Base-by-base conservation (phyloP, 2,329 filamentous ascomycete species). In the Arthrobotrys sphaeroides region DNA sequence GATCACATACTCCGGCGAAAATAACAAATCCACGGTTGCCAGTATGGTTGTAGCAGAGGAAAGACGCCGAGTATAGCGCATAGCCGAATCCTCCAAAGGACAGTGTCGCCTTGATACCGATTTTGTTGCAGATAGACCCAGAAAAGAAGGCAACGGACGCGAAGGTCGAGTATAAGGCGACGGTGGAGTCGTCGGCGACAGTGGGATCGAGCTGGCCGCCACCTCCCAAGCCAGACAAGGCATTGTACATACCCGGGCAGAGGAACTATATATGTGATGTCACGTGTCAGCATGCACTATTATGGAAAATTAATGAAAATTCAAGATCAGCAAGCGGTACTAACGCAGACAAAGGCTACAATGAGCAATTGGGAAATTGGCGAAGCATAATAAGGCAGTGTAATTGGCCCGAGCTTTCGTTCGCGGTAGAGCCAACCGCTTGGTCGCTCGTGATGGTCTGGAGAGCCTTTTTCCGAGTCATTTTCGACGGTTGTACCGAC, bases 31-130 rank as follows among this genome's bases (percentile, higher is more conserved):
- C 90, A 73, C 86, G 83, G 81, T 90, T 90, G 64, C 84, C 68
- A 20, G 85, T 91, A 83, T 92, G 90, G 79, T 88, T 89, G 83
- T 90, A 93, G 83, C 84, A 87, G 42, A 93, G 85, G 83, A 92
- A 91, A 65, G 87, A 88, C 53, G 89, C 87, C 49, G 90, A 86
- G 81, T 94, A 93, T 82, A 94, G 84, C 80, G 87, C 89, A 84
- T 94, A 94, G 67, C 91, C 91, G 65, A 93, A 82, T 13, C 91
- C 91, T 77, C 91, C 91, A 78, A 94, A 86, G 6, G 88, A 86
- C 53, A 94, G 84, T 16, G 91, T 90, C 42, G 86, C 81, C 79
- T 87, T 88, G 78, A 93, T 87, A 70, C 91, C 91, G 64, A 94
- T 85, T 76, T 87, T 87, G 84, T 94, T 94, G 84, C 90, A 90